These are phyloP conservation scores for Neonectria coccinea DNA, from an alignment of 2,329 filamentous ascomycete species.

Conservation along the genomic window DNA sequence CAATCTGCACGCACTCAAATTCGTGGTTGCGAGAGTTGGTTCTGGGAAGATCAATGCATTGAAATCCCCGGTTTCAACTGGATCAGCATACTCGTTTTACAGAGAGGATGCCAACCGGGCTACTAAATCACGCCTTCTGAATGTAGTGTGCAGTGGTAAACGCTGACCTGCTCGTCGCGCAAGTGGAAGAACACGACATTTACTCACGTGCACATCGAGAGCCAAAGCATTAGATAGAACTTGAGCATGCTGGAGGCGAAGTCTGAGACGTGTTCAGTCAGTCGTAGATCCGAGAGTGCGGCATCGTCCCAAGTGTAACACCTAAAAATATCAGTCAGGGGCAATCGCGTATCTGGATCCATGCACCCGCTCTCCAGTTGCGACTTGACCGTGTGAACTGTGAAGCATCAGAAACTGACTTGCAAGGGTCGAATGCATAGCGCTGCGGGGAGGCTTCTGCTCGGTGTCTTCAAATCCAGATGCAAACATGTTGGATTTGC, in stretches of 20 bases:
- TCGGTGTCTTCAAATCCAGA: no score
- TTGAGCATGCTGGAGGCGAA: not conserved
- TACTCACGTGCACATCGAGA: no score
- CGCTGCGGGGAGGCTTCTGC: not conserved
- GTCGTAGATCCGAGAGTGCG: not conserved
- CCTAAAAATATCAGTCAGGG: slow-evolving; percentile 30
- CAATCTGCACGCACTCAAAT: not conserved
- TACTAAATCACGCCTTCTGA: not conserved
- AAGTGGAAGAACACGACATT: not conserved
- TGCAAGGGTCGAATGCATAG: no score
- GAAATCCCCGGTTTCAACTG: not conserved
- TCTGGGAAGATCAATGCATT: not conserved
- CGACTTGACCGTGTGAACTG: not conserved
- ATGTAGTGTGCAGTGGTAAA: not conserved
- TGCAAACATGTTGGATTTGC: not conserved
- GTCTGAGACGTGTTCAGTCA: not conserved
- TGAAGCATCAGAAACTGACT: no score
- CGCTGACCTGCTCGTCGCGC: not conserved
- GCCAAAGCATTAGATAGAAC: not conserved
- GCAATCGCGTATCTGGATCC: slow-evolving; percentile 1
- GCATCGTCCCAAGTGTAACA: slow-evolving; percentile 9
- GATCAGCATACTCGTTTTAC: not conserved
- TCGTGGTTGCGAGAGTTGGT: not conserved
- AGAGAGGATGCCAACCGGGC: no score
- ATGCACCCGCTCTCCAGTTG: not conserved